Conservation (phyloP, 164 flowering plant species). For the Aristolochia californica region DNA sequence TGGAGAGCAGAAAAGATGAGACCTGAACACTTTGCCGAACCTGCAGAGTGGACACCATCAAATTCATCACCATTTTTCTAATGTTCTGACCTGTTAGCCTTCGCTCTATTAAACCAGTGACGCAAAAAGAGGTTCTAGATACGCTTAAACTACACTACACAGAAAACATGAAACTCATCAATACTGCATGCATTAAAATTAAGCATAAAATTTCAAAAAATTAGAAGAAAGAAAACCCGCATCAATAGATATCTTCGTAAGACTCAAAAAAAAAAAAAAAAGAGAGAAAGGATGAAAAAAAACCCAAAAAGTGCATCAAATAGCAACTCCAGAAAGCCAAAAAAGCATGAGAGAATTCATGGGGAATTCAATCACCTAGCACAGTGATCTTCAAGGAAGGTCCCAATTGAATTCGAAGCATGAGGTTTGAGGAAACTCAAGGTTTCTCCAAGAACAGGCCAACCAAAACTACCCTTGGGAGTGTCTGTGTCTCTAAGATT, state of each 20-base stretch:
- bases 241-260: too few relatives aligned
- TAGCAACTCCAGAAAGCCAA: too few relatives aligned
- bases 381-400: conserved; percentile 48
- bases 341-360: too few relatives aligned
- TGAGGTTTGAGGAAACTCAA: conserved; percentile 59
- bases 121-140: not conserved
- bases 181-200: too few relatives aligned
- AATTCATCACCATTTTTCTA: not conserved
- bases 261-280: not conserved
- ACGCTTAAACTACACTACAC: too few relatives aligned
- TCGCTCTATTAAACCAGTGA: too few relatives aligned
- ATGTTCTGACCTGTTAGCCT: not conserved
- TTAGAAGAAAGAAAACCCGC: too few relatives aligned
- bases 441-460: conserved; percentile 71
- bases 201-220: too few relatives aligned
- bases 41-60: conserved; percentile 17
- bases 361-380: conserved; percentile 37
- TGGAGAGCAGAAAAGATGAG: conserved; percentile 57
- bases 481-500: conserved; percentile 17
- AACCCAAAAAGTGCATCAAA: not conserved
- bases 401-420: conserved; percentile 44
- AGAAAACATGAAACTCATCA: too few relatives aligned
- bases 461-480: conserved; percentile 63
- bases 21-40: conserved; percentile 65
- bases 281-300: not conserved